Evolutionary conservation across 2,329 filamentous ascomycete species (phyloP).

Genomic region (Pseudogymnoascus sp.): DNA sequence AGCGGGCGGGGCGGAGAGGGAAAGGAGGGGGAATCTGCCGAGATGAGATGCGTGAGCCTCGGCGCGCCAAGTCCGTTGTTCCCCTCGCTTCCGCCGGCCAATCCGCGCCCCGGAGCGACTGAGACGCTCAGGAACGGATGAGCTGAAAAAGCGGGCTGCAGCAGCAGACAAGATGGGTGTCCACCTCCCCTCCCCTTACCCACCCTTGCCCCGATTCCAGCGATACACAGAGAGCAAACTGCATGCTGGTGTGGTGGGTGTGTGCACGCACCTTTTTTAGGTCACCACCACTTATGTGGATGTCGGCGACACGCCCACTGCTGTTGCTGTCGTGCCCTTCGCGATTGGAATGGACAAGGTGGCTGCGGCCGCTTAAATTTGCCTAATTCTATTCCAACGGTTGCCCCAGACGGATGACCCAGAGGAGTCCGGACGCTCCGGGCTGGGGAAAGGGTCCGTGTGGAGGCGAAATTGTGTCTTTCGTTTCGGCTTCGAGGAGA

Average conservation of each 20-base stretch:
- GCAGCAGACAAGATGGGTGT: too few species aligned
- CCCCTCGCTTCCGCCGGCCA: not conserved
- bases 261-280: not conserved
- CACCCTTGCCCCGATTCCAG: not conserved
- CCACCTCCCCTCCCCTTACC: too few species aligned
- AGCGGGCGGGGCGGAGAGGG: not conserved
- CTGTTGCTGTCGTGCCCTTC: not conserved
- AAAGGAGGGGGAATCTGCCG: not conserved
- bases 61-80: not conserved
- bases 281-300: not conserved
- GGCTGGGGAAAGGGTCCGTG: not conserved
- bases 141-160: not conserved
- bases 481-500: not conserved
- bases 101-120: not conserved
- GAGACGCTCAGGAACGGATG: not conserved
- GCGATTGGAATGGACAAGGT: not conserved
- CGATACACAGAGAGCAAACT: not conserved
- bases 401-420: not conserved
- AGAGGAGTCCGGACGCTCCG: not conserved
- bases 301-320: not conserved
- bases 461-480: not conserved
- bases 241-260: not conserved
- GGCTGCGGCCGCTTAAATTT: not conserved
- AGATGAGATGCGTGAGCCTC: not conserved
- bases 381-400: not conserved